Conservation (phyloP, 2,329 filamentous ascomycete genomes). For the Xylariaceae sp. region DNA sequence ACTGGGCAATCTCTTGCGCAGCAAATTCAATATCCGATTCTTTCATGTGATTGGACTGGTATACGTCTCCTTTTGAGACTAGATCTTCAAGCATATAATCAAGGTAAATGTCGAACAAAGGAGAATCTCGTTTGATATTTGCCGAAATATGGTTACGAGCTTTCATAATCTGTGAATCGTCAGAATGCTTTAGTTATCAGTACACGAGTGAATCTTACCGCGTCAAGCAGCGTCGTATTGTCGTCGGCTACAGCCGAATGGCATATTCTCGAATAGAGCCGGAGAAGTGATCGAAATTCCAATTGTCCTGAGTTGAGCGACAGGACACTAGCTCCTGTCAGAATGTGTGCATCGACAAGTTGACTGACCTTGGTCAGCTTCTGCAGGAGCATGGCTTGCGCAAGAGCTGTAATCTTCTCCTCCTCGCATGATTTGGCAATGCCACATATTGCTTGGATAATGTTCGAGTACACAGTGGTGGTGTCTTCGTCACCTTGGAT, state of each 20-base stretch:
- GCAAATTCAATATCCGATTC: conserved; percentile 82
- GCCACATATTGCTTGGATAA: conserved; percentile 95
- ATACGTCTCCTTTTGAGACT: conserved; percentile 87
- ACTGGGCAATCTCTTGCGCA: conserved; percentile 83
- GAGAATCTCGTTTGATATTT: conserved; percentile 70
- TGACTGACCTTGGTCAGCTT: conserved; percentile 87
- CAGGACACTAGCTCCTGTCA: conserved; percentile 79
- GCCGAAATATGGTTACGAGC: conserved; percentile 80
- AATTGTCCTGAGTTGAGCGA: conserved; percentile 77
- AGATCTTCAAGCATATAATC: conserved; percentile 84
- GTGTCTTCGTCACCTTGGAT: conserved; percentile 79
- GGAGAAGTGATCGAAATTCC: conserved; percentile 86
- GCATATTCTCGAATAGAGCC: conserved; percentile 78
- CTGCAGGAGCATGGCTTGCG: conserved; percentile 94
- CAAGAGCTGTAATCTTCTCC: conserved; percentile 89
- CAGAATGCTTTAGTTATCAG: conserved; percentile 10
- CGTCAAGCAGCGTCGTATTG: conserved; percentile 70
- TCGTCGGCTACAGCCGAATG: conserved; percentile 75
- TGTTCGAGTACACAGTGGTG: conserved; percentile 77
- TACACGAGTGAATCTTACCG: conserved; percentile 58
- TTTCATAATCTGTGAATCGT: conserved; percentile 63
- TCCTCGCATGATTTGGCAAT: conserved; percentile 83
- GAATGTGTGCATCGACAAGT: conserved; percentile 82
- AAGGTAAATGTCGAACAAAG: conserved; percentile 82
- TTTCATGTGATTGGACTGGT: conserved; percentile 74